phyloP scores from a whole-genome alignment of 345 rosid genomes.

The Geranium brycei region DNA sequence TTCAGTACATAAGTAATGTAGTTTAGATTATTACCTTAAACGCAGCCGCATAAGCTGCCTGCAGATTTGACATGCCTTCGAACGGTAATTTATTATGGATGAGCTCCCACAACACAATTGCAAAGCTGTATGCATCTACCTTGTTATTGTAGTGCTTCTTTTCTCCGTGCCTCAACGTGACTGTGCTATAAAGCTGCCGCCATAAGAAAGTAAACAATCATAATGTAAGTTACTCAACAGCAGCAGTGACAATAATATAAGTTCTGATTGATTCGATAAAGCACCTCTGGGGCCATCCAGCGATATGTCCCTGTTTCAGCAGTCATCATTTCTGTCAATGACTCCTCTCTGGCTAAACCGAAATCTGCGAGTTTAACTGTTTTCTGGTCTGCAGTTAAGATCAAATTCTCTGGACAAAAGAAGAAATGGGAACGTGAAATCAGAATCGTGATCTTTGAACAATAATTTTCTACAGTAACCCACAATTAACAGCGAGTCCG shows the following conservation, averaged over 20 bases:
- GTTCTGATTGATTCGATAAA: neutral
- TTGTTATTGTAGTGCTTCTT: slow-evolving; percentile 92
- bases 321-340: slow-evolving; percentile 98
- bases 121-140: slow-evolving; percentile 94
- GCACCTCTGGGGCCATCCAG: slow-evolving; percentile 99
- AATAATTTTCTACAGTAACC: too few species aligned
- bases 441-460: too few species aligned
- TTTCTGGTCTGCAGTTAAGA: slow-evolving; percentile 71
- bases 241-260: neutral
- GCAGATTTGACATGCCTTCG: slow-evolving; percentile 99
- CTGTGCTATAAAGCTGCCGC: slow-evolving; percentile 84
- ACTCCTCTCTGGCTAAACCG: slow-evolving; percentile 98
- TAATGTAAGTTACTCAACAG: neutral
- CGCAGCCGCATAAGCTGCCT: slow-evolving; percentile 99
- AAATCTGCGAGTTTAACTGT: slow-evolving; percentile 94
- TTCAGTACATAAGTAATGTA: neutral
- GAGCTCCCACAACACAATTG: slow-evolving; percentile 97
- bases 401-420: slow-evolving; percentile 59
- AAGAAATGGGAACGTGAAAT: too few species aligned
- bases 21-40: slow-evolving; percentile 47
- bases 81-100: slow-evolving; percentile 89
- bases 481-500: too few species aligned
- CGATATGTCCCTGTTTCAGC: slow-evolving; percentile 98
- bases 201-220: neutral
- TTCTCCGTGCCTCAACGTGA: slow-evolving; percentile 91